Conservation (phyloP, 192 early-diverging fungal genomes). For the Linnemannia elongata region DNA sequence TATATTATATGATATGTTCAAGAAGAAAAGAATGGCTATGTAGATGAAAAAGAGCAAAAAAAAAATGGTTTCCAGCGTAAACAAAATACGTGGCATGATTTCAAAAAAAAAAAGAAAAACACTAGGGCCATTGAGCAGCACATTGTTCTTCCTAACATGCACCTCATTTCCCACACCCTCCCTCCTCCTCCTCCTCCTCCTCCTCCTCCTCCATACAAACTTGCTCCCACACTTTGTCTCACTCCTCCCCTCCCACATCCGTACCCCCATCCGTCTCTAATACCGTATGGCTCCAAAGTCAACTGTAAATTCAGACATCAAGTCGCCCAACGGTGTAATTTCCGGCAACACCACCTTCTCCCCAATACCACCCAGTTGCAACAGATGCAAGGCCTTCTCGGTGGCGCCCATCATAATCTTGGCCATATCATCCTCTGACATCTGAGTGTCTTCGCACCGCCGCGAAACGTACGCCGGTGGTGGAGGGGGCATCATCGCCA, state of each 20-base stretch:
- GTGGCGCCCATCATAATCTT: not conserved
- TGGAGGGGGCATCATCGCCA: not conserved
- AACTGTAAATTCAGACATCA: constrained; percentile 21
- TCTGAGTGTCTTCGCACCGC: constrained; percentile 11
- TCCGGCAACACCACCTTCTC: constrained; percentile 10
- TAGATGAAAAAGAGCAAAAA: too few relatives aligned
- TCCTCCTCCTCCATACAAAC: too few relatives aligned
- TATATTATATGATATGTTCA: too few relatives aligned
- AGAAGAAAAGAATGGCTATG: too few relatives aligned
- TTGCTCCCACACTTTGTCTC: too few relatives aligned
- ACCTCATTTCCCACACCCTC: too few relatives aligned
- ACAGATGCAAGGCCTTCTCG: not conserved
- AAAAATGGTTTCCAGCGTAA: too few relatives aligned
- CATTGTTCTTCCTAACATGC: too few relatives aligned
- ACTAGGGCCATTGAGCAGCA: too few relatives aligned
- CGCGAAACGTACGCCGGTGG: constrained; percentile 30
- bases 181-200: too few relatives aligned
- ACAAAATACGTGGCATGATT: too few relatives aligned
- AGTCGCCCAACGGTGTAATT: constrained; percentile 28
- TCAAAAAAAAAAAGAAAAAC: too few relatives aligned
- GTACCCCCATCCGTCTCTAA: not conserved
- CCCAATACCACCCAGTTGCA: not conserved
- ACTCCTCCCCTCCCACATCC: not conserved
- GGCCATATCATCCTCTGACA: not conserved
- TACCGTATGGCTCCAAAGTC: constrained; percentile 24